Evolutionary conservation across 495 filamentous ascomycete species (phyloP), one percentile per base, ranked within the genome.

Genomic region (Neurospora sp.): DNA sequence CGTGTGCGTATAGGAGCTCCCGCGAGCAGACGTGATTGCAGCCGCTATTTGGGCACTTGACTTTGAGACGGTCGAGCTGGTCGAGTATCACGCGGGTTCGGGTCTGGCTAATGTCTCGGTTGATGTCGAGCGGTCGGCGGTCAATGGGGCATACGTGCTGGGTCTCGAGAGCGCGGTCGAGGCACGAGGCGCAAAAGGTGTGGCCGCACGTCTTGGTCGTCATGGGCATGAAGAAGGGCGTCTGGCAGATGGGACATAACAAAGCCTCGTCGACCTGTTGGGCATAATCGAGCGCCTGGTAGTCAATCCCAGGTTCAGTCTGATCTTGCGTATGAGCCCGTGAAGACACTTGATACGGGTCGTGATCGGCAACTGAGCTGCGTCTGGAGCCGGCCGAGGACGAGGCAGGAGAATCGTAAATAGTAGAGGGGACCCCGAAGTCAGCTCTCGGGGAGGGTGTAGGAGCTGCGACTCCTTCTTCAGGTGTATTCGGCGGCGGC

Each of bases 191-290:
- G 80, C 93, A 97, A 83, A 97, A 96, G 71, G 83, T 83, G 68
- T 85, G 83, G 53, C 83, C 92, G 78, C 93, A 97, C 7, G 73
- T 71, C 71, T 84, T 80, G 27, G 94, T 87, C 53, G 88, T 89
- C n/a, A 92, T 84, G 0, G 93, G 92, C 18, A 88, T 81, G 42
- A 93, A 82, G 70, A 94, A 91, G 14, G 93, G 88, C 38, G 88
- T 89, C 74, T 89, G 91, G 79, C 93, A 97, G 71, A 97, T 94
- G 9, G 93, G 87, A 74, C 93, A 97, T 80, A 93, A 87, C 20
- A 96, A 87, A 73, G 94, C 92, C 73, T 90, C 87, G 80, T 96
- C 93, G 73, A 91, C 87, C 39, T 82, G 78, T 27, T 84, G 85
- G 70, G 90, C 84, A 80, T 94, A 93, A 42, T 93, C 91, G 72